phyloP scores from a whole-genome alignment of 2,329 filamentous ascomycete species.

The Scedosporium minutisporum region DNA sequence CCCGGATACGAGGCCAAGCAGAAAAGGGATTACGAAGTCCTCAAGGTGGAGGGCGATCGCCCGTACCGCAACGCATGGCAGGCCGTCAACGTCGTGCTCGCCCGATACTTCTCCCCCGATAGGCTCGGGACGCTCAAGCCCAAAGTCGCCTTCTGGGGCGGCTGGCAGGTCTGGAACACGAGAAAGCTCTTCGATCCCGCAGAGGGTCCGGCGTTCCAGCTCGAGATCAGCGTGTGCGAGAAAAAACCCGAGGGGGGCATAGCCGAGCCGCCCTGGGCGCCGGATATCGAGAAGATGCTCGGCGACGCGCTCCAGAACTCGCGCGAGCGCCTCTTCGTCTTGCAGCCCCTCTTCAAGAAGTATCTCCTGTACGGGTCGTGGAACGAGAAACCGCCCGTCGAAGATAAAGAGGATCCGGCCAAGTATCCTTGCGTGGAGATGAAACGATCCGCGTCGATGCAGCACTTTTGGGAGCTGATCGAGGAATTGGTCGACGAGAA shows the following conservation, averaged over 20 bases:
- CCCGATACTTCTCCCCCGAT: background rate
- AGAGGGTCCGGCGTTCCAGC: background rate
- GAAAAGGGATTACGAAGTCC: background rate
- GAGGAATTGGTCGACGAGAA: background rate
- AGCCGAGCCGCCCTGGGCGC: background rate
- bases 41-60: background rate
- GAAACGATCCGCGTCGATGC: background rate
- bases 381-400: background rate
- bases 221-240: background rate
- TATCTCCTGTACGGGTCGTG: background rate
- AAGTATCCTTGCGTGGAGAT: background rate
- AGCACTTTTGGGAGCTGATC: background rate
- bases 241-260: background rate
- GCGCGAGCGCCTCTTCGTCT: background rate
- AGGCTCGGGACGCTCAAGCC: background rate
- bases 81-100: background rate
- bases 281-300: background rate
- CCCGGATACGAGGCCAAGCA: background rate
- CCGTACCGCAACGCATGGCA: background rate
- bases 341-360: background rate
- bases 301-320: background rate
- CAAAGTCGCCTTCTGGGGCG: background rate
- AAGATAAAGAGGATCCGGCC: background rate
- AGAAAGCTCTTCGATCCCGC: background rate
- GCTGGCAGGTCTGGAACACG: background rate